Conservation (phyloP, 805 yeast species). For the Clavispora carvajalis region DNA sequence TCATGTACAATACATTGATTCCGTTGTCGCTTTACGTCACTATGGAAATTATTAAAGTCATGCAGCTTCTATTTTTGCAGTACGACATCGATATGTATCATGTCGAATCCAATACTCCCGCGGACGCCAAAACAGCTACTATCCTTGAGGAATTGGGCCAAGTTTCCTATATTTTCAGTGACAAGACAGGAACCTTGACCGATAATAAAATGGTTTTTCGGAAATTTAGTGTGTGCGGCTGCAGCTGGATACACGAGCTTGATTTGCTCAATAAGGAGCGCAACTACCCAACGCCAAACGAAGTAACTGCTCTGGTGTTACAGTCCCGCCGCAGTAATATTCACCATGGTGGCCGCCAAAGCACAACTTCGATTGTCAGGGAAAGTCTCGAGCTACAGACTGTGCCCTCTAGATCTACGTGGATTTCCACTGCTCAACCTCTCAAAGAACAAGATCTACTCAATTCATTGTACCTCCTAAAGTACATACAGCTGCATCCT, state of each 20-base stretch:
- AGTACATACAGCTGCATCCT: constrained; percentile 69
- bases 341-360: constrained; percentile 8
- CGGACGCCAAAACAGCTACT: constrained; percentile 92
- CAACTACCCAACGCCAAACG: constrained; percentile 1
- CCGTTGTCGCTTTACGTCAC: constrained; percentile 94
- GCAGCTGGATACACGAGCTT: constrained; percentile 81
- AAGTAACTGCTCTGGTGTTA: neutral
- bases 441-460: constrained; percentile 36
- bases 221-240: constrained; percentile 81
- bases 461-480: constrained; percentile 57
- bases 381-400: constrained; percentile 28
- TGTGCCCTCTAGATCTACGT: constrained; percentile 23
- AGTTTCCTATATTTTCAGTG: constrained; percentile 90
- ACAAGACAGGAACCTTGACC: constrained; percentile 95
- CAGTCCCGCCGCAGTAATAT: neutral
- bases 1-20: constrained; percentile 95
- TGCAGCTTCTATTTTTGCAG: constrained; percentile 76
- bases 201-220: constrained; percentile 92
- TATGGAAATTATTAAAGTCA: constrained; percentile 89
- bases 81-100: constrained; percentile 96
- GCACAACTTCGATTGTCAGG: constrained; percentile 31
- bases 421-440: constrained; percentile 50
- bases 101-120: constrained; percentile 76
- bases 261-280: constrained; percentile 39
- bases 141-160: constrained; percentile 96